Evolutionary conservation across 371 early-diverging fungal genomes (phyloP).

Genomic region (Mucor piriformis): DNA sequence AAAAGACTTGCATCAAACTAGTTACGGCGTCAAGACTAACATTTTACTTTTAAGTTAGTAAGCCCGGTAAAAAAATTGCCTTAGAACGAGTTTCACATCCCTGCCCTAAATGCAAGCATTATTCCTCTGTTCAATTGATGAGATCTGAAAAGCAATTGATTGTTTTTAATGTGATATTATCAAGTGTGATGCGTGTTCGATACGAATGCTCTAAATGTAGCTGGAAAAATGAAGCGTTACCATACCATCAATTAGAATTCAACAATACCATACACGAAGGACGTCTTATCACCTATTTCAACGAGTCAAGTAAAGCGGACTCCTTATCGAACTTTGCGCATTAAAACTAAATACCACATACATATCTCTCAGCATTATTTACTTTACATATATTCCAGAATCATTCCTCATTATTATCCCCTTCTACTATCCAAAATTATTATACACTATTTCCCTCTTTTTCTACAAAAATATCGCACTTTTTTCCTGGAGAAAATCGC

Average conservation of each 20-base stretch:
- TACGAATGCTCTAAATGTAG: slow-evolving; percentile 50
- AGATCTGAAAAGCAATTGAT: slow-evolving; percentile 44
- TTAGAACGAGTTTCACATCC: slow-evolving; percentile 41
- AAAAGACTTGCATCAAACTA: too few relatives aligned
- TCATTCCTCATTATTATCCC: too few relatives aligned
- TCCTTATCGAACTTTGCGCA: neutral
- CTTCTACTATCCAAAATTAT: too few relatives aligned
- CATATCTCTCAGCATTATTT: too few relatives aligned
- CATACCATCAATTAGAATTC: slow-evolving; percentile 6
- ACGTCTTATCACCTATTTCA: neutral
- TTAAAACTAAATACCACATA: neutral
- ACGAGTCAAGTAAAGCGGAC: neutral
- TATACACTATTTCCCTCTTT: too few relatives aligned
- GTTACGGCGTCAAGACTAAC: too few relatives aligned
- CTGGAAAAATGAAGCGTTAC: slow-evolving; percentile 44
- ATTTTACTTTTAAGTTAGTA: slow-evolving; percentile 25
- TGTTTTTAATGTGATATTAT: slow-evolving; percentile 41
- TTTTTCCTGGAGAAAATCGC: too few relatives aligned
- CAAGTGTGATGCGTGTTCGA: slow-evolving; percentile 41
- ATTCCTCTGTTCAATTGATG: slow-evolving; percentile 42
- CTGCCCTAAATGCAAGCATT: slow-evolving; percentile 44
- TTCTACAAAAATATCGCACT: too few relatives aligned
- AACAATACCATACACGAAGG: neutral
- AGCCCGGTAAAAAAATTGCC: slow-evolving; percentile 41
- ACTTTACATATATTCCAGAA: too few relatives aligned